Percentiles rank a stretch among this genome's conserved stretches.
Conservation (phyloP, 371 early-diverging fungal genomes). For the Rhizopus sp. region DNA sequence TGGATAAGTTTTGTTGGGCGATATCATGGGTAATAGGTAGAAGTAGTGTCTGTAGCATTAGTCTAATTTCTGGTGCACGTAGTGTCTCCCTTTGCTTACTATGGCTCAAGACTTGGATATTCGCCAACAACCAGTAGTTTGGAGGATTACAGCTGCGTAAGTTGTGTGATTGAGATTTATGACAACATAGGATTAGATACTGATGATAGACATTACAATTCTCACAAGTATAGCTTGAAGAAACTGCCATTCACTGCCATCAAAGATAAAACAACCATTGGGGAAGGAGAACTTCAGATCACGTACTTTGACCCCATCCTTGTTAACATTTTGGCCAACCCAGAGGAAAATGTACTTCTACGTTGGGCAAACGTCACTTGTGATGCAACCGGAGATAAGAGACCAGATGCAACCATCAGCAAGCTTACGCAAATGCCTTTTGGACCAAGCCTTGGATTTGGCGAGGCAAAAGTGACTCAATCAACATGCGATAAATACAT, state of each 20-base stretch:
- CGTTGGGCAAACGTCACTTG: slow-evolving; percentile 20
- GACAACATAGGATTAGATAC: slow-evolving; percentile 10
- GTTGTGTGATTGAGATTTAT: slow-evolving; percentile 12
- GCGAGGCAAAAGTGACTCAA: slow-evolving; percentile 14
- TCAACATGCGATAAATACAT: slow-evolving; percentile 18
- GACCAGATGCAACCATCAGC: slow-evolving; percentile 19
- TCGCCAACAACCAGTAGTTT: slow-evolving; percentile 9
- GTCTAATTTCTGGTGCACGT: no score
- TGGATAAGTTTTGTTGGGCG: no score
- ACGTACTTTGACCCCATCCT: slow-evolving; percentile 29
- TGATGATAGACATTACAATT: neutral
- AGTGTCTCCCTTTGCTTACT: no score
- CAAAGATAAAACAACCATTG: slow-evolving; percentile 15
- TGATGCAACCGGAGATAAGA: slow-evolving; percentile 19
- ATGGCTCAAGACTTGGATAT: slow-evolving; percentile 8
- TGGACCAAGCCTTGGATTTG: slow-evolving; percentile 19
- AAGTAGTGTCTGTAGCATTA: no score
- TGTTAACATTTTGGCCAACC: slow-evolving; percentile 21
- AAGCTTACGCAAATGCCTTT: slow-evolving; percentile 12
- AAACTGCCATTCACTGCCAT: slow-evolving; percentile 19
- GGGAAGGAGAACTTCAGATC: slow-evolving; percentile 16
- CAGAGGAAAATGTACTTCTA: slow-evolving; percentile 23
- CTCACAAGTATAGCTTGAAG: slow-evolving; percentile 10
- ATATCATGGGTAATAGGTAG: no score
- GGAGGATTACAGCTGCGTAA: slow-evolving; percentile 12